Conservation (phyloP, 2,329 filamentous ascomycete species). For the Tolypocladium nubicola region DNA sequence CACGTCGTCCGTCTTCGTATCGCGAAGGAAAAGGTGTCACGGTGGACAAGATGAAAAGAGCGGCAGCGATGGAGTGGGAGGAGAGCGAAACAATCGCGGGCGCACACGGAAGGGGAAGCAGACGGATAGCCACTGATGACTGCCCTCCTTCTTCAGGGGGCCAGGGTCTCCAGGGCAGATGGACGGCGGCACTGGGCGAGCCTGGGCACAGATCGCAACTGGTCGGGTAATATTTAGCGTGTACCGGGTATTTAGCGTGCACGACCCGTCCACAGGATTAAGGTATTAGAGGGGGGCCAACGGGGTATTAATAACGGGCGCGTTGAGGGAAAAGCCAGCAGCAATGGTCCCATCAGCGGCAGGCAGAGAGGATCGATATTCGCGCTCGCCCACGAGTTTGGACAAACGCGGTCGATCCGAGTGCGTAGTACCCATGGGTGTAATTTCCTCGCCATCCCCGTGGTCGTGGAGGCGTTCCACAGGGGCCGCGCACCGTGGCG, state of each 20-base stretch:
- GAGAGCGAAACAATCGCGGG: neutral
- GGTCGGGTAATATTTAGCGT: neutral
- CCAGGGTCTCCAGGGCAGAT: neutral
- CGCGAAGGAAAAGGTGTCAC: neutral
- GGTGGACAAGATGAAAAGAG: neutral
- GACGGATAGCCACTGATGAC: neutral
- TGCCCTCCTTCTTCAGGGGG: neutral
- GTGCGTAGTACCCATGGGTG: neutral
- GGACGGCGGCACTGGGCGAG: neutral
- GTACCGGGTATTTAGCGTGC: neutral
- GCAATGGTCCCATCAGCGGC: neutral
- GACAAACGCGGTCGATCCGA: neutral
- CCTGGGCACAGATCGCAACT: neutral
- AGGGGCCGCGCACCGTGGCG: neutral
- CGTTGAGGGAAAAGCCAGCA: neutral
- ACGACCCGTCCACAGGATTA: too few species aligned
- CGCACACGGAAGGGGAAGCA: neutral
- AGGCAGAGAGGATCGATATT: neutral
- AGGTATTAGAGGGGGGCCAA: too few species aligned
- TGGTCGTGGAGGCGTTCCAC: neutral
- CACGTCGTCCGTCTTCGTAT: neutral
- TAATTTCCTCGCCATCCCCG: neutral
- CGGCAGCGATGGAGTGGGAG: neutral
- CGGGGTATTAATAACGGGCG: neutral
- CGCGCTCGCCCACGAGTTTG: neutral